Conservation (phyloP, 1,284 basidiomycete species). For the Boletus mariae region DNA sequence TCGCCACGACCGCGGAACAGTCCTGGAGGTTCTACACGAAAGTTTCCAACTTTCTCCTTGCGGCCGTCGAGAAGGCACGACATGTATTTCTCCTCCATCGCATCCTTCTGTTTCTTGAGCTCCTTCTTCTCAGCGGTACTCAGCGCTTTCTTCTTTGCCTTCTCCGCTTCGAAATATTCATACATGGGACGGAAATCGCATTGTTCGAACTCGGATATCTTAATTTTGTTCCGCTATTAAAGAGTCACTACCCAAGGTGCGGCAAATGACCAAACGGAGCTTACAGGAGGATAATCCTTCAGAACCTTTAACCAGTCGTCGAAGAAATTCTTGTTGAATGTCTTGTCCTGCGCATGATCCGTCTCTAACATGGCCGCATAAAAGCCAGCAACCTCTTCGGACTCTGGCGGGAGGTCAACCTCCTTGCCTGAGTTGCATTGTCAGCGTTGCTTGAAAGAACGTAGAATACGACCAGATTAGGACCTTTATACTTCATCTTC, state of each 20-base stretch:
- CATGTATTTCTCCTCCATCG: slow-evolving; percentile 81
- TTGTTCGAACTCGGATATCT: slow-evolving; percentile 74
- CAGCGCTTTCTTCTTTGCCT: slow-evolving; percentile 89
- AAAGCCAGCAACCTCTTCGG: slow-evolving; percentile 98
- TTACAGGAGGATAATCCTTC: slow-evolving; percentile 82
- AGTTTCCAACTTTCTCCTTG: slow-evolving; percentile 98
- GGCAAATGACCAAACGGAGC: slow-evolving; percentile 30
- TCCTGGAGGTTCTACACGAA: slow-evolving; percentile 96
- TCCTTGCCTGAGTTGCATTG: slow-evolving; percentile 56
- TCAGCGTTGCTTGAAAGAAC: slow-evolving; percentile 10
- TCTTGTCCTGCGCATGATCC: slow-evolving; percentile 86
- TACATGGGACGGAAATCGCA: slow-evolving; percentile 97
- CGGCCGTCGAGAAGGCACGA: slow-evolving; percentile 89
- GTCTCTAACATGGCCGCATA: slow-evolving; percentile 93
- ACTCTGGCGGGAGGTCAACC: slow-evolving; percentile 77
- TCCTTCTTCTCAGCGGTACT: slow-evolving; percentile 86
- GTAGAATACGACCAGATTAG: slow-evolving; percentile 15
- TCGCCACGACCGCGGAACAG: slow-evolving; percentile 97
- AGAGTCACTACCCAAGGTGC: slow-evolving; percentile 9
- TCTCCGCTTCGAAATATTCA: slow-evolving; percentile 89
- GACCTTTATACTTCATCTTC: slow-evolving; percentile 96
- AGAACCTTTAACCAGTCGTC: slow-evolving; percentile 82
- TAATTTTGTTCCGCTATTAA: slow-evolving; percentile 62
- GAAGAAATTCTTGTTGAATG: slow-evolving; percentile 97
- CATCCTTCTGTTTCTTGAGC: slow-evolving; percentile 81